phyloP scores from a whole-genome alignment of 2,329 filamentous ascomycete species.

The Talaromyces atroroseus region DNA sequence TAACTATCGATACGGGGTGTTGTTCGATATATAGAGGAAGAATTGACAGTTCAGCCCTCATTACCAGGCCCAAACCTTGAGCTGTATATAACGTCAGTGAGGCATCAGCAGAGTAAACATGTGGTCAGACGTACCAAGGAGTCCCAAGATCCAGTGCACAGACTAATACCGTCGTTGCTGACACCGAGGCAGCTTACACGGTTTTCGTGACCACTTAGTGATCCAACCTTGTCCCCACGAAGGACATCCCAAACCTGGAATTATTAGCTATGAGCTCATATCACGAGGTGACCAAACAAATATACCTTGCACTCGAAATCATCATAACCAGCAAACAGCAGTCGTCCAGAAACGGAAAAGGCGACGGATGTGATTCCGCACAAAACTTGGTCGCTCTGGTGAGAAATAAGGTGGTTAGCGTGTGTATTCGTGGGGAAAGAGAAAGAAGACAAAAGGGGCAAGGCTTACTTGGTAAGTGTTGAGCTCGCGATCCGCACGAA shows the following conservation, averaged over 20 bases:
- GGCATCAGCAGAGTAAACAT: background rate
- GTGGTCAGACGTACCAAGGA: constrained; percentile 70
- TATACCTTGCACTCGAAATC: constrained; percentile 98
- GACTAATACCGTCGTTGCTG: constrained; percentile 97
- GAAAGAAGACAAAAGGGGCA: background rate
- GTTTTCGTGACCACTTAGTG: constrained; percentile 95
- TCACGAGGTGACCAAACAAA: background rate
- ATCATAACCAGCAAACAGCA: constrained; percentile 96
- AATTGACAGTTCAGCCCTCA: constrained; percentile 32
- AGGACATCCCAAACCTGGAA: constrained; percentile 92
- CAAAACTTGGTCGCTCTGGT: constrained; percentile 88
- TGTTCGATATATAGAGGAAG: constrained; percentile 30
- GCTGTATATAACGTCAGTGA: constrained; percentile 43
- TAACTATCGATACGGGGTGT: constrained; percentile 28
- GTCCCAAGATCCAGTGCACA: constrained; percentile 99
- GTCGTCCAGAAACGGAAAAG: constrained; percentile 90
- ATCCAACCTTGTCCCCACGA: constrained; percentile 93
- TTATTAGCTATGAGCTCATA: constrained; percentile 14
- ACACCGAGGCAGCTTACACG: constrained; percentile 97
- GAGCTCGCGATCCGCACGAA: constrained; percentile 81
- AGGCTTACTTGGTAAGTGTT: constrained; percentile 60
- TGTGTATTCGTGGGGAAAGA: background rate
- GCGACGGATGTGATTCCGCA: constrained; percentile 98
- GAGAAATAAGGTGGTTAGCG: background rate
- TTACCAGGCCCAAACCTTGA: constrained; percentile 84